Evolutionary conservation across 306 rosid genomes (phyloP).

Genomic region (Coriaria nepalensis): DNA sequence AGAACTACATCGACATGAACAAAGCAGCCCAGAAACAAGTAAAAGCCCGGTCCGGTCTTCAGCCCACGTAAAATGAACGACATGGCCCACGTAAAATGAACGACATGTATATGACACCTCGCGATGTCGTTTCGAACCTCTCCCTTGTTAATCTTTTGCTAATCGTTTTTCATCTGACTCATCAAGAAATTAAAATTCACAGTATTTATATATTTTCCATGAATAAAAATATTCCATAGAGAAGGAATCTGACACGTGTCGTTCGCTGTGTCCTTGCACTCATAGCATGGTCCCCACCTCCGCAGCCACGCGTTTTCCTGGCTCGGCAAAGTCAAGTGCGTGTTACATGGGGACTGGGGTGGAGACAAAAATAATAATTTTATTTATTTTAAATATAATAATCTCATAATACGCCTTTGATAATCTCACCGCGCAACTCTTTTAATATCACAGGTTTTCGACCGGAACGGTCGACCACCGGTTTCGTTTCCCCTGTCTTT

Average conservation of each 20-base stretch:
- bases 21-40: too few relatives aligned
- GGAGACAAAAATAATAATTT: slow-evolving; percentile 9
- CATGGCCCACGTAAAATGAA: too few relatives aligned
- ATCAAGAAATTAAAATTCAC: too few relatives aligned
- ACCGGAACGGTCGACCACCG: slow-evolving; percentile 24
- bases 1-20: too few relatives aligned
- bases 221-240: too few relatives aligned
- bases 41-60: too few relatives aligned
- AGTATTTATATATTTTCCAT: too few relatives aligned
- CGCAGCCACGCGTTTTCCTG: slow-evolving; percentile 47
- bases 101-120: too few relatives aligned
- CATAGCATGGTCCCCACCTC: slow-evolving; percentile 33
- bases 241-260: slow-evolving; percentile 35
- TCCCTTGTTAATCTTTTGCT: too few relatives aligned
- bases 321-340: slow-evolving; percentile 35
- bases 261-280: slow-evolving; percentile 16
- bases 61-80: too few relatives aligned
- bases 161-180: too few relatives aligned
- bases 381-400: not conserved
- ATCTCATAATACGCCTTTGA: not conserved
- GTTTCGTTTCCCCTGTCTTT: not conserved
- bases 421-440: slow-evolving; percentile 8
- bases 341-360: slow-evolving; percentile 41
- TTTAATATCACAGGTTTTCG: not conserved
- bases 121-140: too few relatives aligned